phyloP scores from a whole-genome alignment of 2,329 filamentous ascomycete genomes.

The Trichoderma harzianum region DNA sequence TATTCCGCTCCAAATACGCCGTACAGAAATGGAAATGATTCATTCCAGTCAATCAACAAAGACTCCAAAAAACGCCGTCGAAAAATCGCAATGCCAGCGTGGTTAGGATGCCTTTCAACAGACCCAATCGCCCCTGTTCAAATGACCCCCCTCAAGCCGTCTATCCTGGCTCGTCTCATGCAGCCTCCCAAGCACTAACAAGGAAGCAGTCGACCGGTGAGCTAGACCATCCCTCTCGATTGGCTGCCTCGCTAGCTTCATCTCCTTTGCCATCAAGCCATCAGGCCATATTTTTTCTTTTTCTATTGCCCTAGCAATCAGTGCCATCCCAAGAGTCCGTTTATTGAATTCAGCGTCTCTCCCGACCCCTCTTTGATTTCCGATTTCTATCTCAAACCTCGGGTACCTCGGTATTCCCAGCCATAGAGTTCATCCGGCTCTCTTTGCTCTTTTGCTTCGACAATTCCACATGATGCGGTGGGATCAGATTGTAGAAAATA shows the following conservation, averaged over 20 bases:
- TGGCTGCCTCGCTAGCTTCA: neutral
- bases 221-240: neutral
- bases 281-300: neutral
- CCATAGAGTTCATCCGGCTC: neutral
- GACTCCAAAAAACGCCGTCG: neutral
- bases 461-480: constrained; percentile 27
- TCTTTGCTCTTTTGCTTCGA: neutral
- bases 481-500: constrained; percentile 30
- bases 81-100: neutral
- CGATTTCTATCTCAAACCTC: neutral
- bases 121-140: neutral
- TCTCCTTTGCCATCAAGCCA: neutral
- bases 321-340: neutral
- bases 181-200: neutral
- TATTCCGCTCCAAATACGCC: neutral
- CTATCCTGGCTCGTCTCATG: neutral
- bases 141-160: neutral
- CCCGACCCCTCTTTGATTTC: neutral
- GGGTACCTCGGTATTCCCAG: neutral
- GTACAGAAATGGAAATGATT: neutral
- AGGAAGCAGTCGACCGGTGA: neutral
- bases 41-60: neutral
- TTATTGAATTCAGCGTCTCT: neutral
- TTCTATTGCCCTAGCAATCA: neutral
- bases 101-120: neutral